Conservation (phyloP, 1,139 yeast genomes). For the Pichia sp. region DNA sequence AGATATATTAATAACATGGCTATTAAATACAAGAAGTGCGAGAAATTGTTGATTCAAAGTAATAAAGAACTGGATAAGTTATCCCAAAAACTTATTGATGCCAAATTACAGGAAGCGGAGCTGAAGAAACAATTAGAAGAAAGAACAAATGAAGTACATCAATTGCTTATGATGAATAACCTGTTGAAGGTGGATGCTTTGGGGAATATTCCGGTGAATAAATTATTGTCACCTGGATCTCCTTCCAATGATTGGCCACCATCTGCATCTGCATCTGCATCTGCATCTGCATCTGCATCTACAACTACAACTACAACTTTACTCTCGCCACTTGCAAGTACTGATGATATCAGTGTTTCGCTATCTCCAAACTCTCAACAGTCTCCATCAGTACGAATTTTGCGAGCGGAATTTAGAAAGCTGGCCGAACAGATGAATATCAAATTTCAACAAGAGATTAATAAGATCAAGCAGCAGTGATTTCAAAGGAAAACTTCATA, state of each 20-base stretch:
- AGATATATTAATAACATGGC: conserved; percentile 2
- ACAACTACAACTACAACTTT: background rate
- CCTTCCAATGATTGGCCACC: background rate
- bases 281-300: background rate
- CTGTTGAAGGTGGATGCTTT: conserved; percentile 41
- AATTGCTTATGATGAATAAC: conserved; percentile 40
- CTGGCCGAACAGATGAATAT: conserved; percentile 56
- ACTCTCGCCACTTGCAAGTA: background rate
- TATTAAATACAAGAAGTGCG: conserved; percentile 3
- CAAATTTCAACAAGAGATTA: conserved; percentile 36
- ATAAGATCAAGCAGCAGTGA: background rate
- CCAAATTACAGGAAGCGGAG: conserved; percentile 27
- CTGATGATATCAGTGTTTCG: no score
- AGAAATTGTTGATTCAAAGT: conserved; percentile 1
- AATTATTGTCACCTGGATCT: conserved; percentile 1
- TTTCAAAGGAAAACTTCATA: no score
- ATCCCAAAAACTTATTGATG: conserved; percentile 5
- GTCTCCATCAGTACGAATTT: conserved; percentile 24
- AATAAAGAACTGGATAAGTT: background rate
- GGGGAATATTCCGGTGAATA: conserved; percentile 22
- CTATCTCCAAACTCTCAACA: background rate
- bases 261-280: background rate
- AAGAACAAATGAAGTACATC: conserved; percentile 39
- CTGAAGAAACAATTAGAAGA: conserved; percentile 26
- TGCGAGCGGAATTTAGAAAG: conserved; percentile 65